Percentiles rank a stretch among this genome's conserved stretches.
Evolutionary conservation across 2,329 filamentous ascomycete genomes (phyloP).

Genomic region (Colletotrichum paranaense): DNA sequence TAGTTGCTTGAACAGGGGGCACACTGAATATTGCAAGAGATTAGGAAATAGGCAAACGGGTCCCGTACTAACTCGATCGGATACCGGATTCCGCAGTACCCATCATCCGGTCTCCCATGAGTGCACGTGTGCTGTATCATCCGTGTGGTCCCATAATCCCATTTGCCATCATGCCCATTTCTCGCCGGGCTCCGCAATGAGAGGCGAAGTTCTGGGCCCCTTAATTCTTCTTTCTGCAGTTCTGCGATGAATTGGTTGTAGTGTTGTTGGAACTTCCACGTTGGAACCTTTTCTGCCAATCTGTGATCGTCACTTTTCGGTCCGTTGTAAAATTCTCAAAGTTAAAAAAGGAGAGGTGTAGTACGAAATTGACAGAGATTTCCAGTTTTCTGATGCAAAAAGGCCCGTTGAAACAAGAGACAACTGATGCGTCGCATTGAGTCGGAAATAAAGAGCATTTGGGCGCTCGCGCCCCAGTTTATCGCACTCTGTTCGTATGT

Average conservation of each 20-base stretch:
- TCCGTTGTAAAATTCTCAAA: neutral
- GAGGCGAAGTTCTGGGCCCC: conserved; percentile 10
- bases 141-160: conserved; percentile 3
- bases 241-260: neutral
- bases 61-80: conserved; percentile 13
- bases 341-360: neutral
- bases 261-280: neutral
- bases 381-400: neutral
- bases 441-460: neutral
- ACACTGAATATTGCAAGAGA: neutral
- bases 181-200: neutral
- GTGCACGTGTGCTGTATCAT: conserved; percentile 13
- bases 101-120: too few species aligned
- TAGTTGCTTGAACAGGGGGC: conserved; percentile 1
- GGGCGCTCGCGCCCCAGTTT: neutral
- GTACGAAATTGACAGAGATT: neutral
- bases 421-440: neutral
- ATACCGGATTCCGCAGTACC: conserved; percentile 2
- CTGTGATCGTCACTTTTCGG: neutral
- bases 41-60: conserved; percentile 2
- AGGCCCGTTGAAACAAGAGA: neutral
- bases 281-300: neutral
- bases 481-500: conserved; percentile 1
- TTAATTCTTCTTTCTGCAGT: neutral
- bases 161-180: conserved; percentile 11